Conservation (phyloP, 2,329 filamentous ascomycete species). For the Colletotrichum agaves region DNA sequence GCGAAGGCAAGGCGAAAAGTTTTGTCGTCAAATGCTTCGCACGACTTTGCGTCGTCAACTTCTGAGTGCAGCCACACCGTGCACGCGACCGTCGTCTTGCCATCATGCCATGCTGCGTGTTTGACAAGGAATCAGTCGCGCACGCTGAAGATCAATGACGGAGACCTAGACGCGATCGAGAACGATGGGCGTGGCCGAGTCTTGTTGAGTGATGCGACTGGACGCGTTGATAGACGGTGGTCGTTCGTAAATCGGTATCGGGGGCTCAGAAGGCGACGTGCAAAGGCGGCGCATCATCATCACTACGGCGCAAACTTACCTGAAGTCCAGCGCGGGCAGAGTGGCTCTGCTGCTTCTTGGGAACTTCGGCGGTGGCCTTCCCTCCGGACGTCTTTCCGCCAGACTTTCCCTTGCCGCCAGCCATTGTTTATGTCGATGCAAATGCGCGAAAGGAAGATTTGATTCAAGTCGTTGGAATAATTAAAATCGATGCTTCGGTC, state of each 20-base stretch:
- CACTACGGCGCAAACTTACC: constrained; percentile 68
- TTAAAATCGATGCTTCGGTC: constrained; percentile 25
- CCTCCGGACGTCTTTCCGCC: constrained; percentile 90
- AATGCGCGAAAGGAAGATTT: constrained; percentile 24
- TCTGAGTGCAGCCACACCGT: constrained; percentile 14
- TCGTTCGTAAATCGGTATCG: constrained; percentile 34
- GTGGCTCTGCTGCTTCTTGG: constrained; percentile 94
- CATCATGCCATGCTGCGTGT: neutral
- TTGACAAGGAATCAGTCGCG: constrained; percentile 5
- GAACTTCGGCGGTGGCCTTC: constrained; percentile 73
- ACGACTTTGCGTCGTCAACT: constrained; percentile 22
- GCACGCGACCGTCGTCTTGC: constrained; percentile 24
- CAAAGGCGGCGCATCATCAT: constrained; percentile 37
- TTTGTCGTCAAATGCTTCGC: constrained; percentile 23
- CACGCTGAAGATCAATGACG: neutral
- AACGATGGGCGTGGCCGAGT: neutral
- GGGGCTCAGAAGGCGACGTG: constrained; percentile 29
- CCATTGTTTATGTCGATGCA: constrained; percentile 57
- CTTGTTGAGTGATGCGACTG: neutral
- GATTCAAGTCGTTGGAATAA: neutral
- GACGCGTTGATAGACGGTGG: constrained; percentile 37
- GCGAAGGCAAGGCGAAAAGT: neutral
- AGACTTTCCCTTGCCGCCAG: constrained; percentile 95
- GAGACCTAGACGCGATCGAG: neutral
- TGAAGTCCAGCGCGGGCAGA: constrained; percentile 94